Base-by-base conservation (phyloP, 306 rosid species). In the barrel medic (Medicago truncatula) region DNA sequence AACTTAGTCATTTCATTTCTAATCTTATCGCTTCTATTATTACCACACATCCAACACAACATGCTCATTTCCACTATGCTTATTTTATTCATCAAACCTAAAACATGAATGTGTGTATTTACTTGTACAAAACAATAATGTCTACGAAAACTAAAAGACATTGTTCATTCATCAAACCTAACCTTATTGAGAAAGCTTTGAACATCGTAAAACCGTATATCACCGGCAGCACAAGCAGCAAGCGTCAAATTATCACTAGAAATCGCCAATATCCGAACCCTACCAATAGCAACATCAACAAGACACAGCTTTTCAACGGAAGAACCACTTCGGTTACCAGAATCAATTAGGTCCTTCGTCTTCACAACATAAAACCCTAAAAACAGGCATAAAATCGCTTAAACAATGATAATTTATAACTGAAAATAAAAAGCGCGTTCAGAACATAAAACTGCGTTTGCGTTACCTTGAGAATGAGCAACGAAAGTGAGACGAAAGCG, bases 321-420 rank as follows among this genome's bases (percentile, higher is more conserved):
- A 74, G 88, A 71, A 70, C 85, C 83, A 49, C 49, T 79, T 18
- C 93, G 88, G 39, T 81, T 63, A 0, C 95, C 95, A 0, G 91
- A 88, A 84, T 79, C 96, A 69, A 89, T 82, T 21, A 90, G 87
- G 50, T 92, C 97, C 44, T 80, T 71, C 10, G 92, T 95, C 83
- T 78, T 90, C 44, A 74, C 95, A 71, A 86, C 92, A 31, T 77
- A 87, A 80, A 94, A 91, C 65, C 97, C 98, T 92, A 75, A 52
- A 76, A 57, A 41, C 9, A 7, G 47, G 31, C 58, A 6, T 4
- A 39, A 71, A 71, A 61, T 8, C 5, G 18, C 21, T 61, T 31
- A 61, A 61, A 61, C 67, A 5, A 9, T 13, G 14, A 58, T 59
- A 38, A 61, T 34, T 39, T 7, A 0, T 2, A 53, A 25, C 40